Evolutionary conservation across 139 green algal species (phyloP).

Genomic region (Closterium sp.): DNA sequence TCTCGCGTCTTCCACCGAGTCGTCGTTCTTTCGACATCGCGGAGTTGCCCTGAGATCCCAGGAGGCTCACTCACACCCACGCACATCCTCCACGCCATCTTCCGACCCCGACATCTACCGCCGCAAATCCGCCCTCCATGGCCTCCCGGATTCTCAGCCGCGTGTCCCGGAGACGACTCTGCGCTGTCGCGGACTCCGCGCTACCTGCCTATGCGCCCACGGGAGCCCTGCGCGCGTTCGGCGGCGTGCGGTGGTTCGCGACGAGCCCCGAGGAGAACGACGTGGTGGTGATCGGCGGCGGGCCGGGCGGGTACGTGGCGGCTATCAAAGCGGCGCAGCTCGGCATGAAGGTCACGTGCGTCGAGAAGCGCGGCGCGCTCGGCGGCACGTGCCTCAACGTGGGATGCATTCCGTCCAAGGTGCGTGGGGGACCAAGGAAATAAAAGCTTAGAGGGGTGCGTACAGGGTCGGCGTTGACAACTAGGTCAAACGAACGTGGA

Average conservation of each 20-base stretch:
- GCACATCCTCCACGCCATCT: no score
- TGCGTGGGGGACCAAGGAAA: no score
- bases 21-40: background rate
- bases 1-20: background rate
- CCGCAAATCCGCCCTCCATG: background rate
- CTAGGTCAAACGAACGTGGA: no score
- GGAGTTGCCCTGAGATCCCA: background rate
- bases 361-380: conserved; percentile 88
- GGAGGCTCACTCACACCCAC: background rate
- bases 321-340: conserved; percentile 98
- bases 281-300: conserved; percentile 91
- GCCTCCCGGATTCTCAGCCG: background rate
- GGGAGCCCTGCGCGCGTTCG: background rate
- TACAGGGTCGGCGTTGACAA: no score
- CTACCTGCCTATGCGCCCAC: background rate
- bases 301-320: conserved; percentile 95
- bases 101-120: no score
- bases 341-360: conserved; percentile 89
- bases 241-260: conserved; percentile 18
- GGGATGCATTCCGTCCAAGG: conserved; percentile 95
- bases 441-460: background rate
- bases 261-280: conserved; percentile 70
- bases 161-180: background rate
- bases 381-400: conserved; percentile 99
- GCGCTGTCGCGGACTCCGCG: background rate